Percentiles rank a stretch among this genome's conserved stretches.
Conservation (phyloP, 345 rosid species). For the Firmiana major region DNA sequence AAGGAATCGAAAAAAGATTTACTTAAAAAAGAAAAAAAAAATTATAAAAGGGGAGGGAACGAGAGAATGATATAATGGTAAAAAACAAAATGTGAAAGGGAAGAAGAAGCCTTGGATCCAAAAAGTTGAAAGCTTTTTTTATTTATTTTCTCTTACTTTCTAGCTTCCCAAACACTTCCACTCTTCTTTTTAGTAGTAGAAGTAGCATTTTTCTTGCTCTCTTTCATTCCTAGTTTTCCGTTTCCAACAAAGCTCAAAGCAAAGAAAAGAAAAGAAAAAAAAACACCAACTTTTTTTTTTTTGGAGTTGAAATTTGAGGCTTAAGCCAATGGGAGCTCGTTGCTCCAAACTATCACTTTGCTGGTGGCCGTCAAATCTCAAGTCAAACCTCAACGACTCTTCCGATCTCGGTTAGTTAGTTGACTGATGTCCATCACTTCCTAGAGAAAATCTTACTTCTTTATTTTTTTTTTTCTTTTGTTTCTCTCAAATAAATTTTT, state of each 20-base stretch:
- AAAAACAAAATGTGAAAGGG: not conserved
- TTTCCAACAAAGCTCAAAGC: constrained; percentile 20
- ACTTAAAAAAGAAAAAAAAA: not conserved
- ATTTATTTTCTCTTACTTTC: constrained; percentile 24
- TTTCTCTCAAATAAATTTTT: not conserved
- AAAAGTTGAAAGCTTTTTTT: constrained; percentile 4
- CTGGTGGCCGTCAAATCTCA: constrained; percentile 76
- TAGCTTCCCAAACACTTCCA: constrained; percentile 39
- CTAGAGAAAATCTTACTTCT: constrained; percentile 8
- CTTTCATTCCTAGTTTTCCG: constrained; percentile 20
- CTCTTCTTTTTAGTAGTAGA: constrained; percentile 24
- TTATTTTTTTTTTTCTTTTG: not conserved
- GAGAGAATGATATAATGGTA: not conserved
- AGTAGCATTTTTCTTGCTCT: constrained; percentile 22
- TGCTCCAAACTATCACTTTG: constrained; percentile 89
- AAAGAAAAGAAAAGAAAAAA: not conserved
- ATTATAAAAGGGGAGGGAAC: not conserved
- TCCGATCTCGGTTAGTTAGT: constrained; percentile 69
- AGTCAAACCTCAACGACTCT: constrained; percentile 51
- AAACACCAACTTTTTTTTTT: not conserved
- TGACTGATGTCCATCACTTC: constrained; percentile 21
- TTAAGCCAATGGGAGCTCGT: constrained; percentile 71
- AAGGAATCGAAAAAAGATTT: too few species aligned
- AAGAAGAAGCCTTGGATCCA: constrained; percentile 4
- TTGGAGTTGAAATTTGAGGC: not conserved